Conservation (phyloP, 2,329 filamentous ascomycete species). For the Zasmidium cellare region DNA sequence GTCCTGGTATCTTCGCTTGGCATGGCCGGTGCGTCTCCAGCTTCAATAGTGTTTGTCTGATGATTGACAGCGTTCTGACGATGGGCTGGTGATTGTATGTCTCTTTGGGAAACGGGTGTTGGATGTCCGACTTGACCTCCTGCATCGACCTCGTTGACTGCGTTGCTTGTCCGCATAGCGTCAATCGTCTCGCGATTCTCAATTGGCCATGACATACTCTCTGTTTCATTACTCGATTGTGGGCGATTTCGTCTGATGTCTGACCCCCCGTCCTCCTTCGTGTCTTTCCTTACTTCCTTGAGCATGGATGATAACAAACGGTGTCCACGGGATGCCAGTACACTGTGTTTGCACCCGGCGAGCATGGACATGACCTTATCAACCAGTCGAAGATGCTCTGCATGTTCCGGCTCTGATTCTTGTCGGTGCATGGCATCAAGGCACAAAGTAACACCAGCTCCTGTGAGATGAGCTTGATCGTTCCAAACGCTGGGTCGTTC, state of each 20-base stretch:
- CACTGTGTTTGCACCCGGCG: slow-evolving; percentile 1
- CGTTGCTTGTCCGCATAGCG: not conserved
- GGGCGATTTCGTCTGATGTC: not conserved
- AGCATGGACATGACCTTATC: slow-evolving; percentile 7
- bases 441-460: slow-evolving; percentile 8
- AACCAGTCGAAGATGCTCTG: not conserved
- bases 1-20: not conserved
- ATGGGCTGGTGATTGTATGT: not conserved
- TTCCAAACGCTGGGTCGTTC: slow-evolving; percentile 5
- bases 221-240: not conserved
- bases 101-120: not conserved
- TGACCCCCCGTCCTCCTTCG: not conserved
- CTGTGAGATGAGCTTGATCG: slow-evolving; percentile 6
- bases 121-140: not conserved
- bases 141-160: not conserved
- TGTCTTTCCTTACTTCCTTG: not conserved
- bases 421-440: slow-evolving; percentile 8
- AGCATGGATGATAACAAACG: slow-evolving; percentile 6
- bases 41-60: too few relatives aligned
- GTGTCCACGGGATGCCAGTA: slow-evolving; percentile 7
- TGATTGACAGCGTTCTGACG: not conserved
- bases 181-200: not conserved
- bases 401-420: slow-evolving; percentile 4
- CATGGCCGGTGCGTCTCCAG: too few relatives aligned
- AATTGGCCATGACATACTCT: not conserved